phyloP scores from a whole-genome alignment of 345 rosid genomes.

The Linum lewisii region DNA sequence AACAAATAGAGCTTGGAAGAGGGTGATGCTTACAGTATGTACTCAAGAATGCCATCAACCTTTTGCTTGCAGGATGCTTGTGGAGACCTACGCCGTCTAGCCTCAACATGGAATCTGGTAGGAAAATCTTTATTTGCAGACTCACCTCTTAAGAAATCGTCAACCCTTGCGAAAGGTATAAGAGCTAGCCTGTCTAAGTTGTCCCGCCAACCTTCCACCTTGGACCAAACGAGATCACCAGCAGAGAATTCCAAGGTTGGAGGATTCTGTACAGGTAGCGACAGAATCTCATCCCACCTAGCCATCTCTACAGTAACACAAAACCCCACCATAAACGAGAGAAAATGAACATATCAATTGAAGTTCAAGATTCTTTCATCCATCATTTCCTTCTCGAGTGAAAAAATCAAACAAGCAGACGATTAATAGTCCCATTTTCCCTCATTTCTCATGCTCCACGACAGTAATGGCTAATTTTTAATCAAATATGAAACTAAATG shows the following conservation, averaged over 20 bases:
- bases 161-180: constrained; percentile 84
- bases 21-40: constrained; percentile 59
- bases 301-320: constrained; percentile 53
- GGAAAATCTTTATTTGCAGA: constrained; percentile 77
- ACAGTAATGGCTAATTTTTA: too few relatives aligned
- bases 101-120: constrained; percentile 91
- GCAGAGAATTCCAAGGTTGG: constrained; percentile 70
- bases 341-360: neutral
- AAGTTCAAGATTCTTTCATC: neutral
- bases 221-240: constrained; percentile 77
- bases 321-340: neutral
- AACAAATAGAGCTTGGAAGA: constrained; percentile 1
- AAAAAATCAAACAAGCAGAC: neutral
- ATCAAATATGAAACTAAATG: too few relatives aligned
- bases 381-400: neutral
- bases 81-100: constrained; percentile 59
- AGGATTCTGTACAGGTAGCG: constrained; percentile 87
- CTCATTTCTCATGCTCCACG: too few relatives aligned
- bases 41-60: constrained; percentile 93
- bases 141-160: constrained; percentile 90
- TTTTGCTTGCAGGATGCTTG: constrained; percentile 61
- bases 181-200: constrained; percentile 81
- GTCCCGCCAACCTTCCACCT: constrained; percentile 93
- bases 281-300: constrained; percentile 89
- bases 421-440: neutral